Evolutionary conservation across 805 yeast species (phyloP), one percentile per base, ranked within the genome.

Genomic region (Sugiyamaella mastotermitis): DNA sequence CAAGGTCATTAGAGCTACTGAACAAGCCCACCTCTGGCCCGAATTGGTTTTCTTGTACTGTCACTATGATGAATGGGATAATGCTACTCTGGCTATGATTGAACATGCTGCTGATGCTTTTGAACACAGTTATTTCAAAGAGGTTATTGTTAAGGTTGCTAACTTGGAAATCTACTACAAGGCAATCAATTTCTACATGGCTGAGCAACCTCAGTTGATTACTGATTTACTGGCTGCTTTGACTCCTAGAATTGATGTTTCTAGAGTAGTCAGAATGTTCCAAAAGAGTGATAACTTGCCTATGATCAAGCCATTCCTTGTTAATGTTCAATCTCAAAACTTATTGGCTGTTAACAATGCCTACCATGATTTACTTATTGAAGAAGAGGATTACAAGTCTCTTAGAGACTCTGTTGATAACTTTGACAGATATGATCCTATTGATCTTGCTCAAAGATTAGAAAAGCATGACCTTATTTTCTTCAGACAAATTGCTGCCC

Each of bases 61-160:
- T 59, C 98, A 92, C 64, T 92, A 92, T 61, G 98, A 92, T 60
- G 98, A 92, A 68, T 92, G 96, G 95, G 98, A 92, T 62, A 92
- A 92, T 62, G 98, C 98, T 45, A 87, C 96, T 24, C 72, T 92
- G 58, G 79, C 96, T 11, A 85, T 92, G 88, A 92, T 92, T 71
- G 97, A 92, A 61, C 86, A 79, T 58, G 81, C 95, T 3, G 85
- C 94, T 44, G 82, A 82, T 51, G 87, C 95, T 13, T 88, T 90
- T 56, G 97, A 92, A 52, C 98, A 92, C 60, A 66, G 78, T 21
- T 83, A 94, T 30, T 92, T 92, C 73, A 92, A 92, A 69, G 97
- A 92, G 57, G 80, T 92, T 33, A 71, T 92, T 45, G 95, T 85
- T 46, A 92, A 92, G 70, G 97, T 88, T 45, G 82, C 96, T 24